phyloP scores from a whole-genome alignment of 225 moss, liverwort and hornwort species.

The Rhytidiadelphus loreus region DNA sequence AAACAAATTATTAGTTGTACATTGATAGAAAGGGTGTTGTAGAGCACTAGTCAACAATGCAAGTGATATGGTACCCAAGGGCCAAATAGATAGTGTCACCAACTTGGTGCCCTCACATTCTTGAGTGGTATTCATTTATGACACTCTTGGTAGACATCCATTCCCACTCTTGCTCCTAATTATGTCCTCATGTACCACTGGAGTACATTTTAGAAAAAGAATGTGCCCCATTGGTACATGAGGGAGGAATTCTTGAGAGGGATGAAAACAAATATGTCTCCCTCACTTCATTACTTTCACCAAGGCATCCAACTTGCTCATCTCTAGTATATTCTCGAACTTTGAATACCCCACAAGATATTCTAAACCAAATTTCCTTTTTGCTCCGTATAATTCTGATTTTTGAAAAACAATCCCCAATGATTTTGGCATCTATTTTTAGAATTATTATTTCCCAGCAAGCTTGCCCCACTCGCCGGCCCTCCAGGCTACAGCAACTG shows the following conservation, averaged over 20 bases:
- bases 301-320: not conserved
- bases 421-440: not conserved
- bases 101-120: fast-evolving
- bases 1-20: not conserved
- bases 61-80: not conserved
- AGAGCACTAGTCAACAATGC: not conserved
- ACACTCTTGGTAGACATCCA: not conserved
- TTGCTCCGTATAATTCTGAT: not conserved
- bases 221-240: fast-evolving
- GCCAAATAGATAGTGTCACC: not conserved
- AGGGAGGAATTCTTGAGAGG: not conserved
- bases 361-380: not conserved
- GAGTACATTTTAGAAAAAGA: not conserved
- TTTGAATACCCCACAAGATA: too few relatives aligned
- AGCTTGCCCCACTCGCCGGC: not conserved
- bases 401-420: not conserved
- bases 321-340: not conserved
- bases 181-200: not conserved
- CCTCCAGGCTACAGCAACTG: not conserved
- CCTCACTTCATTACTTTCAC: not conserved
- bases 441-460: not conserved
- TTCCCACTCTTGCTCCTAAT: fast-evolving
- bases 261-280: fast-evolving
- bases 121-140: not conserved
- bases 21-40: not conserved